A percentile compares a stretch with the other conserved stretches of the same genome.
Conservation (phyloP, 352 stramenopile genomes). For the Globisporangium canariense region DNA sequence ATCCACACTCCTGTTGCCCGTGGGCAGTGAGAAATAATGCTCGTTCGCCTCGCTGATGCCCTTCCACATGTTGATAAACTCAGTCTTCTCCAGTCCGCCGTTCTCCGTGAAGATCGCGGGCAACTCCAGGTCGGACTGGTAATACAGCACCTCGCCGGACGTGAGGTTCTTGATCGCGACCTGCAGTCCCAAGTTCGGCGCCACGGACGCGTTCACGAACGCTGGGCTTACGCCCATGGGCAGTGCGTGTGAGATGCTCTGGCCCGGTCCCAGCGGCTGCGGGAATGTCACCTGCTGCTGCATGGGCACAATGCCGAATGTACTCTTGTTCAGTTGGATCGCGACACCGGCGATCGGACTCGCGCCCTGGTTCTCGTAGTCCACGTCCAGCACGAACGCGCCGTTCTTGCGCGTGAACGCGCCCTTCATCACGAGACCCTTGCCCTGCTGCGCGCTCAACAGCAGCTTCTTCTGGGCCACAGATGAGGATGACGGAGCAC, state of each 20-base stretch:
- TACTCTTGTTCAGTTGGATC: constrained; percentile 98
- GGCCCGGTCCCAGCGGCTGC: constrained; percentile 59
- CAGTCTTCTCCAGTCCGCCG: constrained; percentile 87
- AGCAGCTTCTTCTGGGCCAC: constrained; percentile 65
- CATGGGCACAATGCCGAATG: constrained; percentile 93
- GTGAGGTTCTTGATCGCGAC: constrained; percentile 97
- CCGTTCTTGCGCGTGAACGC: constrained; percentile 56
- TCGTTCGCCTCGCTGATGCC: constrained; percentile 94
- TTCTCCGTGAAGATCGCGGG: constrained; percentile 85
- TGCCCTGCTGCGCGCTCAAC: constrained; percentile 77
- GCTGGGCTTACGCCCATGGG: constrained; percentile 77
- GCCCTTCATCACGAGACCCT: constrained; percentile 89
- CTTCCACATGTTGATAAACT: constrained; percentile 96
- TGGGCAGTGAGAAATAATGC: constrained; percentile 89
- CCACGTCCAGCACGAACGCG: constrained; percentile 71
- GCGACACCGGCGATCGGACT: constrained; percentile 88
- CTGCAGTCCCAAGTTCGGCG: constrained; percentile 87
- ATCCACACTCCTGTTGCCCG: constrained; percentile 66
- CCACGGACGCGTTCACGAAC: constrained; percentile 71
- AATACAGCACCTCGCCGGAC: constrained; percentile 94
- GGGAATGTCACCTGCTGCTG: constrained; percentile 88
- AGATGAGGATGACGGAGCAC: constrained; percentile 22
- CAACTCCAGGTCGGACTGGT: constrained; percentile 91
- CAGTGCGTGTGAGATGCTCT: constrained; percentile 70
- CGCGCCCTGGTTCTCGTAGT: constrained; percentile 88